Conservation (phyloP, 306 rosid species). For the Pyrus pyrifolia region DNA sequence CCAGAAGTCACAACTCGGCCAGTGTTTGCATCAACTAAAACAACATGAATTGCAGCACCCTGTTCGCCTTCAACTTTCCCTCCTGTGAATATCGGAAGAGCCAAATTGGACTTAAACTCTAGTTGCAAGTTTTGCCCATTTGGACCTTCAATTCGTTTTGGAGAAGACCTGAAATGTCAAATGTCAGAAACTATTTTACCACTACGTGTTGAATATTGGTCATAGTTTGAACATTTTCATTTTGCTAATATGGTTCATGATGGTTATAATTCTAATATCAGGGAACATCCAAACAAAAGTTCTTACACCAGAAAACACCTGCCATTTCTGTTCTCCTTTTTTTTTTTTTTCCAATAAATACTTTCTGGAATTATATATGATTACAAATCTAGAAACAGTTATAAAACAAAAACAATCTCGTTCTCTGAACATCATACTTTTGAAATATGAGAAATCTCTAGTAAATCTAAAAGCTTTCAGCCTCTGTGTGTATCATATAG, state of each 20-base stretch:
- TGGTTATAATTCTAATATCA: background rate
- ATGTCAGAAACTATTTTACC: conserved; percentile 8
- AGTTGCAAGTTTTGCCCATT: conserved; percentile 83
- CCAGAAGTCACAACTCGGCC: conserved; percentile 59
- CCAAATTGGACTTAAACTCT: conserved; percentile 67
- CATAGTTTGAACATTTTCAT: background rate
- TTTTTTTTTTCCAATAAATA: background rate
- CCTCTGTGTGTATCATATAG: background rate
- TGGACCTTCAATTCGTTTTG: conserved; percentile 93
- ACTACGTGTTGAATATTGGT: background rate
- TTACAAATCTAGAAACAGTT: background rate
- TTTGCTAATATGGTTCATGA: background rate
- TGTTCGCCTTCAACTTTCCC: conserved; percentile 99
- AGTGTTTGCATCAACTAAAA: conserved; percentile 61
- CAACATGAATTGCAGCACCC: conserved; percentile 92
- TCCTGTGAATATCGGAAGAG: conserved; percentile 97
- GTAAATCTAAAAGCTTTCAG: background rate
- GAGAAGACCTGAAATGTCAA: conserved; percentile 75
- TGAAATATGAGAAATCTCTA: background rate
- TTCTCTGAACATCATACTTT: background rate
- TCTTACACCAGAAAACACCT: background rate
- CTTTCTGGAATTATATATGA: background rate
- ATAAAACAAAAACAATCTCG: background rate
- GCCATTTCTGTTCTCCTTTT: background rate
- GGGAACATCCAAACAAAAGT: background rate